Evolutionary conservation across 495 filamentous ascomycete genomes (phyloP).

Genomic region (Rhypophila decipiens): DNA sequence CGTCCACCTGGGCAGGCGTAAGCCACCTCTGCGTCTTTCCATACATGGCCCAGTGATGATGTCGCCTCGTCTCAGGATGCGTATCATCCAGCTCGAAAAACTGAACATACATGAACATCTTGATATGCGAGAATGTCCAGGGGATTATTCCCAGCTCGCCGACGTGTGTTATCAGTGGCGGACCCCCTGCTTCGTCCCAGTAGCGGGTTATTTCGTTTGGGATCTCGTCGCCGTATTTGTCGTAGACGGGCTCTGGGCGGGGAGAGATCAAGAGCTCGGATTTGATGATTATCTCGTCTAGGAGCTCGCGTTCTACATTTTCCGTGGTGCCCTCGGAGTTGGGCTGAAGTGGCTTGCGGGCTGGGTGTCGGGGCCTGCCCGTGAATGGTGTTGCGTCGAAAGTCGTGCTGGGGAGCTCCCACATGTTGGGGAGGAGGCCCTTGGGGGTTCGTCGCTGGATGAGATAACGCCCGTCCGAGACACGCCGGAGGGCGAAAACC

Average conservation of each 20-base stretch:
- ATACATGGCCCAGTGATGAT: too few relatives aligned
- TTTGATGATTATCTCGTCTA: too few relatives aligned
- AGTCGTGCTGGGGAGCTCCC: constrained; percentile 39
- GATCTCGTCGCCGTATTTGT: too few relatives aligned
- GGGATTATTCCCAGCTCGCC: constrained; percentile 34
- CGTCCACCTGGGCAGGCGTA: constrained; percentile 21
- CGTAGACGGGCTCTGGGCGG: too few relatives aligned
- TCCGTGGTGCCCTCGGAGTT: too few relatives aligned
- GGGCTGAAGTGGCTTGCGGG: too few relatives aligned
- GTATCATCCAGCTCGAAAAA: constrained; percentile 26
- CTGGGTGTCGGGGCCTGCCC: too few relatives aligned
- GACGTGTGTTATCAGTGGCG: constrained; percentile 10
- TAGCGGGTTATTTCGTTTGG: too few relatives aligned
- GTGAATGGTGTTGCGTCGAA: too few relatives aligned
- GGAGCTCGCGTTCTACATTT: too few relatives aligned
- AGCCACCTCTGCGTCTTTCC: constrained; percentile 23
- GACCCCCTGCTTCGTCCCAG: not conserved
- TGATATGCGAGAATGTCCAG: constrained; percentile 43
- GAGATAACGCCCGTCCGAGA: constrained; percentile 29
- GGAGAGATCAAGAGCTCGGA: too few relatives aligned
- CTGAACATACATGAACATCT: constrained; percentile 41
- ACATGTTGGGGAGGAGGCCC: constrained; percentile 38
- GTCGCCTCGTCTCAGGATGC: too few relatives aligned
- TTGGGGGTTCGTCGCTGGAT: constrained; percentile 37
- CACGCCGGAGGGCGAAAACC: constrained; percentile 26